phyloP scores from a whole-genome alignment of 176 grass and related monocot genomes.

The Secale cereale region DNA sequence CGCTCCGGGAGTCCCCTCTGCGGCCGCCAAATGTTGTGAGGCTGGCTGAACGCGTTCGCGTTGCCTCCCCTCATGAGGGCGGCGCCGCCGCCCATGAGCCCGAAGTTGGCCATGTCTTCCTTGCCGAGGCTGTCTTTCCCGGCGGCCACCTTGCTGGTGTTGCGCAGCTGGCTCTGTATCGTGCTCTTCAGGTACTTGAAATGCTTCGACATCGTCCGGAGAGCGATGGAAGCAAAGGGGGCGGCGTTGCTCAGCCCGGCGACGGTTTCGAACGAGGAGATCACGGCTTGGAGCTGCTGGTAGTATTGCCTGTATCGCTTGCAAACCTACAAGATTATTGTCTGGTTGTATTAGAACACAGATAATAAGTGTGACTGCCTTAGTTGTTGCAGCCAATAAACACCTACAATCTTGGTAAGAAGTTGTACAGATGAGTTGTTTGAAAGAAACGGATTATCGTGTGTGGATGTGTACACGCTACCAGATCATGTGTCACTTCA shows the following conservation, averaged over 20 bases:
- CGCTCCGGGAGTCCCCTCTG: slow-evolving; percentile 92
- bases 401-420: not conserved
- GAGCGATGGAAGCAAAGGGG: slow-evolving; percentile 62
- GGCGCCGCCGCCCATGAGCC: slow-evolving; percentile 34
- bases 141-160: slow-evolving; percentile 38
- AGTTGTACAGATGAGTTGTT: not conserved
- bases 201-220: slow-evolving; percentile 76
- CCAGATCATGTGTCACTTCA: slow-evolving; percentile 30
- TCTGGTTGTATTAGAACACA: not conserved
- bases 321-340: slow-evolving; percentile 54
- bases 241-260: slow-evolving; percentile 75
- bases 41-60: slow-evolving; percentile 50
- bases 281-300: slow-evolving; percentile 69
- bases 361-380: not conserved
- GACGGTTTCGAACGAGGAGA: slow-evolving; percentile 72
- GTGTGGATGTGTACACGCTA: not conserved
- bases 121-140: slow-evolving; percentile 42
- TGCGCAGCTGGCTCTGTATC: slow-evolving; percentile 62
- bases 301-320: slow-evolving; percentile 88
- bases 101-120: slow-evolving; percentile 61
- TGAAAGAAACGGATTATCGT: not conserved
- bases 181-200: slow-evolving; percentile 71
- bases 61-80: slow-evolving; percentile 40
- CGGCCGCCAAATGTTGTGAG: slow-evolving; percentile 85
- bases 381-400: not conserved